Conservation (phyloP, 495 filamentous ascomycete genomes). For the Talaromyces ruber region DNA sequence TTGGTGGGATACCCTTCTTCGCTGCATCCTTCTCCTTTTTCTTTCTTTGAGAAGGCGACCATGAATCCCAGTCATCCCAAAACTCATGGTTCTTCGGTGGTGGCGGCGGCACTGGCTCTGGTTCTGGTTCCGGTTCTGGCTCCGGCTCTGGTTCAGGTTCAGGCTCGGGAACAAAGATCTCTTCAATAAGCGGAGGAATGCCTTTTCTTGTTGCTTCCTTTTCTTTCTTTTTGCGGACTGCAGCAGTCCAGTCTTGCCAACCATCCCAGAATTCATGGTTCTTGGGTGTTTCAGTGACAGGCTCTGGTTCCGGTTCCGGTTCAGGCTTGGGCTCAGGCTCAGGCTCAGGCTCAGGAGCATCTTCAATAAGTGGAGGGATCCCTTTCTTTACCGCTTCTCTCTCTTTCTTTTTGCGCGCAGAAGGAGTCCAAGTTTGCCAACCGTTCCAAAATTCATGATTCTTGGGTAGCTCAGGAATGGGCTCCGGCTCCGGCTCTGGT, state of each 20-base stretch:
- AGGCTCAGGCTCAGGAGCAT: constrained; percentile 16
- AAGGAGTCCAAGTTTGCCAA: neutral
- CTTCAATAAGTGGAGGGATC: constrained; percentile 1
- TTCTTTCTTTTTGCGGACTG: constrained; percentile 12
- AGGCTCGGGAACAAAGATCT: constrained; percentile 13
- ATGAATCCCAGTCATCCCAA: constrained; percentile 1
- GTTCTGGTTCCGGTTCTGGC: constrained; percentile 13
- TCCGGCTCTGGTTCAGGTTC: constrained; percentile 19
- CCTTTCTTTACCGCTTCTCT: constrained; percentile 10
- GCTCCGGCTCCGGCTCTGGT: constrained; percentile 21
- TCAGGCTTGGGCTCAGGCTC: constrained; percentile 13
- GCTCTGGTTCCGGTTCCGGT: constrained; percentile 19
- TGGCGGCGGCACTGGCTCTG: neutral
- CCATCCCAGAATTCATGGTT: constrained; percentile 5
- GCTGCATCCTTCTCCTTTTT: constrained; percentile 13
- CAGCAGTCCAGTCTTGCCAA: neutral
- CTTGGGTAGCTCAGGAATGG: constrained; percentile 8
- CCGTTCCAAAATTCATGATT: constrained; percentile 5
- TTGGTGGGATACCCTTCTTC: constrained; percentile 7
- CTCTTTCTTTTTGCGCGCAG: constrained; percentile 12
- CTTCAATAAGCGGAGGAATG: constrained; percentile 6
- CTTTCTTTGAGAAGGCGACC: constrained; percentile 3
- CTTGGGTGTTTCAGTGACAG: constrained; percentile 1
- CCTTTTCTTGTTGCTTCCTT: constrained; percentile 8
- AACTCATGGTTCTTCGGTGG: constrained; percentile 7